Evolutionary conservation across 768 basidiomycete species (phyloP), one percentile per base, ranked within the genome.

Genomic region (Kwoniella bestiolae): DNA sequence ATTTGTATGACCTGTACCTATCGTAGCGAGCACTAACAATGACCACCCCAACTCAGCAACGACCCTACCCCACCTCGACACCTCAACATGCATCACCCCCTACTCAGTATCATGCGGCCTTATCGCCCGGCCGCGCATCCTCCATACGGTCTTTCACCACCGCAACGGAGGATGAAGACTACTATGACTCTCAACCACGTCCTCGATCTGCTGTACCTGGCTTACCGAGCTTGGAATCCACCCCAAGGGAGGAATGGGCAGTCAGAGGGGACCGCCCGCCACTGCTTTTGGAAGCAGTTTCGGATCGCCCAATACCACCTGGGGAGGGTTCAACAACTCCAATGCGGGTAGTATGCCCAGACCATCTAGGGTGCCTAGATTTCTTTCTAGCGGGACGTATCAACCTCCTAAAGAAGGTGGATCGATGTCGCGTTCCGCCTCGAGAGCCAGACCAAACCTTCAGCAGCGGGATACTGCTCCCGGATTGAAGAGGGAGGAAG

Each of bases 381-480:
- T 68, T 46, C 51, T 63, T 56, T 28, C 64, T 21, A 63, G 29
- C 26, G 60, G 60, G n/a, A 50, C 49, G 35, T 61, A 61, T 44
- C 60, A 51, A 21, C 18, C 49, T 38, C 50, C 60, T 16, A 31
- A 47, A 26, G 67, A 29, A 16, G 56, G 50, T 32, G 52, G 74
- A 51, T 68, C 74, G 3, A 70, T 68, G 56, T 73, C 75, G 5
- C 63, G 75, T 1, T 76, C 75, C 2, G 66, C 66, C 21, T 73
- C 72, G 2, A 55, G 70, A n/a, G 72, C 69, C 34, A 56, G 75
- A 51, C 75, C 75, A 16, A 56, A 65, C 0, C 50, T 76, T 5
- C 41, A 66, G 34, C 34, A 52, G 47, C 34, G 57, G 26, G n/a
- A 45, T 50, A 57, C 58, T 25, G 26, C 60, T 55, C 31, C 63